These are phyloP conservation scores for Globisporangium nagaii DNA, from an alignment of 352 stramenopile species.

Conservation along the genomic window DNA sequence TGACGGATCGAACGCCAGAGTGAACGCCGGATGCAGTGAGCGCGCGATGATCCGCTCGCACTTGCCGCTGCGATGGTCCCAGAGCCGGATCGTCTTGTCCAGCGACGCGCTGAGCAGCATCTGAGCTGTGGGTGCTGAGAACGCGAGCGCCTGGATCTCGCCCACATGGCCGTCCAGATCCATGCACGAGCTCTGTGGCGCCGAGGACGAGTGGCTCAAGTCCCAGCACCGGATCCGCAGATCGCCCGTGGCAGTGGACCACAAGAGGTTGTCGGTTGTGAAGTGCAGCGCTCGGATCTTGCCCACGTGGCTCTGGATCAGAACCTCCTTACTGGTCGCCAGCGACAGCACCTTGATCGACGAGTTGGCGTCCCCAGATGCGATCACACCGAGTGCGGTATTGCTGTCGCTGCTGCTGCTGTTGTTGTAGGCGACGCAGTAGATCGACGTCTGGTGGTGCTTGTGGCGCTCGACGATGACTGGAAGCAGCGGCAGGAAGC, in stretches of 20 bases:
- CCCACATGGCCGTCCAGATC: slow-evolving; percentile 57
- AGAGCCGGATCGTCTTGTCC: slow-evolving; percentile 62
- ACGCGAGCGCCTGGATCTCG: slow-evolving; percentile 53
- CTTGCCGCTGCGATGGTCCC: slow-evolving; percentile 47
- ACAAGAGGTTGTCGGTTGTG: slow-evolving; percentile 23
- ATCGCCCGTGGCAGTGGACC: slow-evolving; percentile 35
- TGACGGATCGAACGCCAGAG: slow-evolving; percentile 41
- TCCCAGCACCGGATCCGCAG: slow-evolving; percentile 51
- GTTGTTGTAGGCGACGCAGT: slow-evolving; percentile 43
- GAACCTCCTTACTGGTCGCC: slow-evolving; percentile 16
- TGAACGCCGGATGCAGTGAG: slow-evolving; percentile 25
- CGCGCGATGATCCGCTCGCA: slow-evolving; percentile 48
- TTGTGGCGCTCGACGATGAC: slow-evolving; percentile 54
- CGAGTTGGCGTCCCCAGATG: slow-evolving; percentile 50
- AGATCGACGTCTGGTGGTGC: slow-evolving; percentile 51
- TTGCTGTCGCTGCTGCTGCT: not conserved
- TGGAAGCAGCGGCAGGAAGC: slow-evolving; percentile 43
- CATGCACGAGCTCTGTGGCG: slow-evolving; percentile 6
- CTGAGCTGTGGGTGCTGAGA: slow-evolving; percentile 8
- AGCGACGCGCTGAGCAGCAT: slow-evolving; percentile 37
- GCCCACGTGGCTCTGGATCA: slow-evolving; percentile 28
- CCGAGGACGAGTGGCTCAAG: slow-evolving; percentile 15
- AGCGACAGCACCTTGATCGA: slow-evolving; percentile 53
- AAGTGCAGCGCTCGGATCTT: slow-evolving; percentile 57
- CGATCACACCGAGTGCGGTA: slow-evolving; percentile 20